A percentile compares a stretch with the other conserved stretches of the same genome.
phyloP scores from a whole-genome alignment of 148 eudicot species.

The Polygonum maritimum region DNA sequence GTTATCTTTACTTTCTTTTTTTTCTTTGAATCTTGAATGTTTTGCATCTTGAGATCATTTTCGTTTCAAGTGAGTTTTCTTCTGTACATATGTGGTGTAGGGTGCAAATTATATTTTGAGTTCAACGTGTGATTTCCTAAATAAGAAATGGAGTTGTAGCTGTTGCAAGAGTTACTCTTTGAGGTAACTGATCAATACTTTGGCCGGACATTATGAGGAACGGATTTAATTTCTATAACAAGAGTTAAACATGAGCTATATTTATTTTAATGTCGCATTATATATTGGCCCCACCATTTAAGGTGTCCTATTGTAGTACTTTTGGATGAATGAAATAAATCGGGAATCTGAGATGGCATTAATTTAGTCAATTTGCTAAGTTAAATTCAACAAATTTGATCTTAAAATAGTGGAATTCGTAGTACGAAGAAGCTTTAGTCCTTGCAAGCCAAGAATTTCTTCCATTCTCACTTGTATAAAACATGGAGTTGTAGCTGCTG shows the following conservation, averaged over 20 bases:
- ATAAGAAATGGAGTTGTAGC: conserved; percentile 27
- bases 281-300: not conserved
- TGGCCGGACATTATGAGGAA: not conserved
- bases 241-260: not conserved
- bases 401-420: not conserved
- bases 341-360: not conserved
- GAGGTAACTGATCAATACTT: conserved; percentile 28
- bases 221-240: too few species aligned
- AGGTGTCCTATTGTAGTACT: not conserved
- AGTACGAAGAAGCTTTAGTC: not conserved
- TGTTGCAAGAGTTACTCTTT: conserved; percentile 25
- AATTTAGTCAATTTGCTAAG: not conserved
- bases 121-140: conserved; percentile 26
- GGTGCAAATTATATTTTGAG: conserved; percentile 24
- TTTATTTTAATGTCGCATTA: not conserved
- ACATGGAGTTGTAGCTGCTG: too few species aligned
- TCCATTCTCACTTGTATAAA: too few species aligned
- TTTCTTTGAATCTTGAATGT: not conserved
- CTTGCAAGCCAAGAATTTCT: too few species aligned
- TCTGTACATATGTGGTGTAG: conserved; percentile 29
- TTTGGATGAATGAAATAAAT: not conserved
- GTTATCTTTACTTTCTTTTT: not conserved
- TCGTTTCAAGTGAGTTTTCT: conserved; percentile 9
- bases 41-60: not conserved
- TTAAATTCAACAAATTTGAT: not conserved